Conservation (phyloP, 1,284 basidiomycete species). For the Malassezia globosa region DNA sequence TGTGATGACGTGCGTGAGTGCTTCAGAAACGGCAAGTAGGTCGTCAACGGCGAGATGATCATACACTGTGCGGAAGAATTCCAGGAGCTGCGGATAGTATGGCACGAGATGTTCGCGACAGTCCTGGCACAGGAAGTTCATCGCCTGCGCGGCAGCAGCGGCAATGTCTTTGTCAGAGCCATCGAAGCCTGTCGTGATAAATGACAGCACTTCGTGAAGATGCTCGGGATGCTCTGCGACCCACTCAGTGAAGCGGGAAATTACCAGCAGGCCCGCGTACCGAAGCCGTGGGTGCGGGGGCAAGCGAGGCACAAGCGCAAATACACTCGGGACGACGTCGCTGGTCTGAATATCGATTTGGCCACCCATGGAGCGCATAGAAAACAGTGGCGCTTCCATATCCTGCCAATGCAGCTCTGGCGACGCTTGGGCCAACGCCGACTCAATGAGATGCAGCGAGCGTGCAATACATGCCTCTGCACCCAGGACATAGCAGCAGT, state of each 20-base stretch:
- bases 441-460: slow-evolving; percentile 68
- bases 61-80: slow-evolving; percentile 70
- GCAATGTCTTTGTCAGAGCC: slow-evolving; percentile 55
- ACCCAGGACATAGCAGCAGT: slow-evolving; percentile 90
- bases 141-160: slow-evolving; percentile 86
- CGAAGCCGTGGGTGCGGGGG: slow-evolving; percentile 82
- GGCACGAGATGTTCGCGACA: slow-evolving; percentile 78
- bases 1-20: slow-evolving; percentile 85
- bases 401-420: slow-evolving; percentile 66
- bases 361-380: slow-evolving; percentile 95
- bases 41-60: slow-evolving; percentile 72
- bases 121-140: slow-evolving; percentile 94
- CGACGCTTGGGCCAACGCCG: slow-evolving; percentile 54
- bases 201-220: slow-evolving; percentile 73
- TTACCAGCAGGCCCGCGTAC: slow-evolving; percentile 87
- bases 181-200: slow-evolving; percentile 82
- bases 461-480: slow-evolving; percentile 70
- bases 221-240: slow-evolving; percentile 79
- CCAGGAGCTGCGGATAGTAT: slow-evolving; percentile 79
- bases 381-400: slow-evolving; percentile 93
- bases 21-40: slow-evolving; percentile 80
- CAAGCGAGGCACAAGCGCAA: slow-evolving; percentile 82
- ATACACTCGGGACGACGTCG: slow-evolving; percentile 78
- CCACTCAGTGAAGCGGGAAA: slow-evolving; percentile 95
- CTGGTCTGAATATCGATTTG: slow-evolving; percentile 76